Base-by-base conservation (phyloP, 192 early-diverging fungal genomes). In the Coemansia sp. region DNA sequence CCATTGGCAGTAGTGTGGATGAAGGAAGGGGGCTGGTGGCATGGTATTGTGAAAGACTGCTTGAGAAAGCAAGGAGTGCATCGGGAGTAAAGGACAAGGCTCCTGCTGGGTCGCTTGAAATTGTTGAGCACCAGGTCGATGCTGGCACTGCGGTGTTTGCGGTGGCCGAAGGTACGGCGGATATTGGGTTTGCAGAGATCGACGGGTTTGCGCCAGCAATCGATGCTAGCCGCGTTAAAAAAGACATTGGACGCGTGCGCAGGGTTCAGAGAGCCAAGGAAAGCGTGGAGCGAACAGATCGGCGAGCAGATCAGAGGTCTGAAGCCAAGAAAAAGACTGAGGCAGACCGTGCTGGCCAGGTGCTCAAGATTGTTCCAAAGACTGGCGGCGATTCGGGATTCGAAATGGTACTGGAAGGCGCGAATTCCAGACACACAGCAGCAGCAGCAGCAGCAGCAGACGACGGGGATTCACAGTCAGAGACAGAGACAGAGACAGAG, bases 161-260 rank as follows among this genome's bases (percentile, higher is more conserved):
- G 7, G 24, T 72, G 4, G 56, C 34, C 35, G 58, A 64, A 5
- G 42, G 38, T 8, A 34, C 61, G 26, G 53, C 42, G 15, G 46
- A 50, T 25, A 30, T 72, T 26, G 48, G 60, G 40, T 72, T 72
- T 72, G 69, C 69, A 14, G 69, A 72, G 11, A 59, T 72, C n/a
- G 69, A 72, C 37, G 69, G 69, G 9, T 72, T 72, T 35, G 58
- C 46, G 43, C 62, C 69, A 3, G 69, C 60, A 19, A 46, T 30
- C 19, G 69, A 72, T 35, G 13, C 32, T n/a, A 20, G 25, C 15
- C 46, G 54, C 14, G 60, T 72, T 25, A 66, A 66, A 41, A 52
- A 39, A 30, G 50, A 54, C 13, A 47, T 73, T 18, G 46, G 15
- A 4, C 29, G 32, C 13, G 18, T 47, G 20, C 25, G 28, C 46